These are phyloP conservation scores for Amborella trichopoda DNA, from an alignment of 164 flowering plant genomes.

Conservation along the genomic window DNA sequence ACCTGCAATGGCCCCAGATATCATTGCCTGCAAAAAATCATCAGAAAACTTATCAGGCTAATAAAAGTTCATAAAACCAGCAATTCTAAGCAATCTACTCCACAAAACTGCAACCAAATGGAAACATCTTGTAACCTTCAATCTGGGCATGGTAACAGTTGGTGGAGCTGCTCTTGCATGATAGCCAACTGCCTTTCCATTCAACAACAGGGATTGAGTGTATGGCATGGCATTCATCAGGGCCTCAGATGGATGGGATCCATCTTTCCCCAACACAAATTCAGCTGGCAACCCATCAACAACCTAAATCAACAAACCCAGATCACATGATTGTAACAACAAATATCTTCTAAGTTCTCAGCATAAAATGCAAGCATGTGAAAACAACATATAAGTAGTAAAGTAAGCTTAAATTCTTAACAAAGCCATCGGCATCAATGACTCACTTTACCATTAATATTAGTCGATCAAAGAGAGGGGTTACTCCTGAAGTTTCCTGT, in stretches of 20 bases:
- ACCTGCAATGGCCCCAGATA: constrained; percentile 91
- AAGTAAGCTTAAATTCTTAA: not conserved
- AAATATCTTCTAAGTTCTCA: no score
- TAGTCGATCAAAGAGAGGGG: constrained; percentile 54
- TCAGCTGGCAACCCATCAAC: constrained; percentile 99
- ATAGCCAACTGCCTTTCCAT: constrained; percentile 65
- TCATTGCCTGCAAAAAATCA: constrained; percentile 54
- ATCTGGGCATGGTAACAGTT: constrained; percentile 97
- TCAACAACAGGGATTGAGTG: constrained; percentile 61
- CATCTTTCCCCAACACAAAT: constrained; percentile 80
- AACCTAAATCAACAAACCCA: constrained; percentile 65
- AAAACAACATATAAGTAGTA: not conserved
- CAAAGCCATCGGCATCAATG: constrained; percentile 8
- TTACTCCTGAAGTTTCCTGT: constrained; percentile 63
- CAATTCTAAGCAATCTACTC: no score
- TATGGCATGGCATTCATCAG: constrained; percentile 81
- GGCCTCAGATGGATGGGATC: constrained; percentile 40
- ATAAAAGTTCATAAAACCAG: not conserved
- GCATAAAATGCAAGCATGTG: no score
- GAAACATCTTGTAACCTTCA: constrained; percentile 43
- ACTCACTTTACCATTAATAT: constrained; percentile 57
- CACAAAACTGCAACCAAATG: not conserved
- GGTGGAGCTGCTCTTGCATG: constrained; percentile 98
- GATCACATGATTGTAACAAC: constrained; percentile 19
- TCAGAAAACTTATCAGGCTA: not conserved